A percentile compares a stretch with the other conserved stretches of the same genome.
Conservation (phyloP, 2,329 filamentous ascomycete species). For the Arthrobotrys conoides region DNA sequence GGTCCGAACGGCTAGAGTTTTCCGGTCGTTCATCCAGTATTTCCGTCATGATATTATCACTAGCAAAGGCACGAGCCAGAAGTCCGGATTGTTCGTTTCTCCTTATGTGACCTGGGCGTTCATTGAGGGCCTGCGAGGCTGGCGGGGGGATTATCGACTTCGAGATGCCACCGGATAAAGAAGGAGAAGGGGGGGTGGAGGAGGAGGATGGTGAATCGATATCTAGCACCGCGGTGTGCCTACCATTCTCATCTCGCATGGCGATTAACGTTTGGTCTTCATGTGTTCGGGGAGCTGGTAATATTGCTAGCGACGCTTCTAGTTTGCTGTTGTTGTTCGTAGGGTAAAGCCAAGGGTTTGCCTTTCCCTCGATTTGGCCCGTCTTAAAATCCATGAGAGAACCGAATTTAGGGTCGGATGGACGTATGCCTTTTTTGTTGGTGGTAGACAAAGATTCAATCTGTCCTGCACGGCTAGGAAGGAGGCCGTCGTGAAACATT, state of each 20-base stretch:
- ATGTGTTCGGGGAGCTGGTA: background rate
- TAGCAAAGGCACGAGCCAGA: slow-evolving; percentile 87
- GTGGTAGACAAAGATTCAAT: background rate
- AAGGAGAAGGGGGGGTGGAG: no score
- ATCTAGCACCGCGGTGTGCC: background rate
- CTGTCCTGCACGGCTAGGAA: no score
- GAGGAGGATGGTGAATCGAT: background rate
- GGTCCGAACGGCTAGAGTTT: slow-evolving; percentile 83
- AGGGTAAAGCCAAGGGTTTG: slow-evolving; percentile 64
- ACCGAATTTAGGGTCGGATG: background rate
- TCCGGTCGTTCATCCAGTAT: slow-evolving; percentile 78
- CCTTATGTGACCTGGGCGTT: no score
- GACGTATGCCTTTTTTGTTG: background rate
- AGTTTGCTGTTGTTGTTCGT: background rate
- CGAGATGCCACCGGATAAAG: no score
- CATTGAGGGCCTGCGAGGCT: background rate
- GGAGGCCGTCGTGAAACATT: slow-evolving; percentile 68
- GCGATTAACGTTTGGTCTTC: background rate
- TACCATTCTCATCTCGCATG: background rate
- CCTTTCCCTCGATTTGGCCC: slow-evolving; percentile 65
- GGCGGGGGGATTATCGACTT: no score
- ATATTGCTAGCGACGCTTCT: background rate
- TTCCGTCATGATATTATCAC: slow-evolving; percentile 85
- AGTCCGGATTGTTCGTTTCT: slow-evolving; percentile 70
- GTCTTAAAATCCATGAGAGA: background rate